A percentile compares a stretch with the other conserved stretches of the same genome.
Evolutionary conservation across 2,329 filamentous ascomycete species (phyloP).

Genomic region (Phialocephala subalpina): DNA sequence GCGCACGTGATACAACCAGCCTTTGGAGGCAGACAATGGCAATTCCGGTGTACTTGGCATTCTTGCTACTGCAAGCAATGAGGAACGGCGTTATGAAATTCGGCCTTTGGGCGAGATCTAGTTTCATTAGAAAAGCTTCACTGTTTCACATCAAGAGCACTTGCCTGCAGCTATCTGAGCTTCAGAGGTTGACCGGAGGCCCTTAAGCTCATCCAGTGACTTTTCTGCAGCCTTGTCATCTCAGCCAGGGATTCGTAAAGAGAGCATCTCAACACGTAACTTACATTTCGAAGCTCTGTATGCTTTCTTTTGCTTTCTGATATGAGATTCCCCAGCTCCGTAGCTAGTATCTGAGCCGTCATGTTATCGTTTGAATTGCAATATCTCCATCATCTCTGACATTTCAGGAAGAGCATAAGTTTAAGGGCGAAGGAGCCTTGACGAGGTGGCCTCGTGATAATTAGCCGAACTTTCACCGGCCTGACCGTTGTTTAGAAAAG

Average conservation of each 20-base stretch:
- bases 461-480: constrained; percentile 29
- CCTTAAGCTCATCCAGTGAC: constrained; percentile 88
- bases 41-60: constrained; percentile 88
- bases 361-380: constrained; percentile 55
- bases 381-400: constrained; percentile 34
- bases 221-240: constrained; percentile 82
- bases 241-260: constrained; percentile 30
- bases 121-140: constrained; percentile 18
- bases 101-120: constrained; percentile 82
- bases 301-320: constrained; percentile 97
- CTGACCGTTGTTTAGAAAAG: constrained; percentile 4
- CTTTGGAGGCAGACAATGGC: constrained; percentile 90
- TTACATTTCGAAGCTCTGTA: constrained; percentile 83
- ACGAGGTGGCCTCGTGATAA: constrained; percentile 27
- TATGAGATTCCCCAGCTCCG: constrained; percentile 88
- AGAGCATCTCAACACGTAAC: constrained; percentile 37
- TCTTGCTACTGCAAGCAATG: constrained; percentile 88
- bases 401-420: not conserved
- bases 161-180: constrained; percentile 53
- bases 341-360: constrained; percentile 89
- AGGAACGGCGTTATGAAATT: constrained; percentile 94
- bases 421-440: constrained; percentile 1
- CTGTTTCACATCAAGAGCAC: constrained; percentile 16
- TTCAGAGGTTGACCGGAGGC: constrained; percentile 77
- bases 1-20: constrained; percentile 81